Evolutionary conservation across 164 flowering plant species (phyloP), one percentile per base, ranked within the genome.

Genomic region (Paratinospora sagittata): DNA sequence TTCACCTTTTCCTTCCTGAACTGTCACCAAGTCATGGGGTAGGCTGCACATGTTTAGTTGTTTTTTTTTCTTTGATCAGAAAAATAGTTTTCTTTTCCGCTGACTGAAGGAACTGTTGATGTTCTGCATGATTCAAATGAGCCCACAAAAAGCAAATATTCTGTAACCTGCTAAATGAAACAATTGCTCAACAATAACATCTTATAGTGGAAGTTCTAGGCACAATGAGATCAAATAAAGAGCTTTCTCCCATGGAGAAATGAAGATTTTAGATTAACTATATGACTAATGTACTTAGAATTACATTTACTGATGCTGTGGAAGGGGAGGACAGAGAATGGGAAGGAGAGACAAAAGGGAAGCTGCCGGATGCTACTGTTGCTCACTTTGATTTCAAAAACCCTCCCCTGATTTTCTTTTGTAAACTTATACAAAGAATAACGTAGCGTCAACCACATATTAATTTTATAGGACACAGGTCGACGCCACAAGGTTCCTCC

Each of bases 331-430:
- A 57, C 4, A n/a, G 34, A 4, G 34, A 30, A 4, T 4, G 34
- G 27, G 6, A 17, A 4, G 47, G 71, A 27, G 63, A 47, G 55
- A 6, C 8, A 47, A 70, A 13, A 41, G 16, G 26, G 60, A 23
- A 63, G 58, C 60, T 9, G 67, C 60, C 10, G 39, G 27, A 62
- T 8, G n/a, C 69, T 41, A 24, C 11, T 26, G 6, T 34, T 39
- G 47, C 21, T 62, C 57, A n/a, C n/a, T n/a, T 47, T 21, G 43
- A n/a, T 49, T 67, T 8, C 55, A 45, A 63, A 71, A 27, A 49
- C 12, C 36, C 14, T 65, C 11, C 12, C 36, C n/a, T n/a, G 19
- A 26, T n/a, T 23, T 65, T 17, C 41, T 49, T 49, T 55, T 47
- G 58, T 39, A 14, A 12, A 6, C 49, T 24, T 41, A 16, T 27